Base-by-base conservation (phyloP, 768 basidiomycete species). In the Amanita muscaria region DNA sequence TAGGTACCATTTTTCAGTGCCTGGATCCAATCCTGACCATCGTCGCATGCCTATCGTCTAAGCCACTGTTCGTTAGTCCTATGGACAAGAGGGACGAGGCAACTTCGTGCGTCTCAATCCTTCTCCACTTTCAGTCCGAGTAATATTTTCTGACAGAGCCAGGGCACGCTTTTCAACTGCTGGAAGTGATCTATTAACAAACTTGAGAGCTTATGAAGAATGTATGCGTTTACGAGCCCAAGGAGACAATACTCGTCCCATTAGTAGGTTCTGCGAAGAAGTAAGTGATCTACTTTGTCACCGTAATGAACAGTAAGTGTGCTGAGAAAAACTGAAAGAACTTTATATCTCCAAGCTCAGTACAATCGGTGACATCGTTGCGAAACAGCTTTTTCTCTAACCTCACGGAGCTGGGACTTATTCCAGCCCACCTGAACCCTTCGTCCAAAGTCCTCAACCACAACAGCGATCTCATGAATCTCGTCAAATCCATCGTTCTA, bases 141-240 rank as follows among this genome's bases (percentile, higher is more conserved):
- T 8, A 25, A 23, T 8, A 41, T 22, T 9, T 19, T 19, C 3
- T 16, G 24, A 29, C 56, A 93, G 88, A 52, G 88, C 90, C 7
- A 76, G 83, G 46, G 68, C 69, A 39, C 72, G 70, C 15, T 94
- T 96, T 51, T 64, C 74, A 10, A 73, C 69, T 11, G 81, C 70
- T 25, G 79, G 81, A 43, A 92, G 89, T 49, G 93, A 97, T 57
- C 69, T 96, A 1, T 66, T 96, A 38, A 92, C 91, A 0, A 88
- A 90, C 49, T 69, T 79, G 12, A 69, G 75, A 35, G 90, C 88
- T 1, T 93, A 84, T 56, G 69, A 83, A 32, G 73, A 79, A 49
- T 83, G 76, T 48, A 53, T 69, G 43, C 61, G 68, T 42, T 59
- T 83, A 36, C 70, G 71, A 14, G 56, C 65, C 0, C 69, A 74